These are phyloP conservation scores for Yamadazyma akitaensis DNA, from an alignment of 805 yeast genomes.

Conservation along the genomic window DNA sequence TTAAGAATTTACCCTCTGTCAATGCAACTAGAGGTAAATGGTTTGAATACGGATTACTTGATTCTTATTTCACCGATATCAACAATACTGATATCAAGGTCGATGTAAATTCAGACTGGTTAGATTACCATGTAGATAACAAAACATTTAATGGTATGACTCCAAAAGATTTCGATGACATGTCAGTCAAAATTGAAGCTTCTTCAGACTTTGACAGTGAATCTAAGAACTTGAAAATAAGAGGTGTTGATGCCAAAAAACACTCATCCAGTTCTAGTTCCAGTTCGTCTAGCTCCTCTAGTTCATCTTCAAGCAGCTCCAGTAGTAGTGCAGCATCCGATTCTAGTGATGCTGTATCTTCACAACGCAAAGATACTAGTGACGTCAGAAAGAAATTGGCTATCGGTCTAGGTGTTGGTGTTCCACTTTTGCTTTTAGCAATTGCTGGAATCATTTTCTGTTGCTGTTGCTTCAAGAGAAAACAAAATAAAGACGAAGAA, in stretches of 20 bases:
- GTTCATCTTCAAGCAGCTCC: slow-evolving; percentile 25
- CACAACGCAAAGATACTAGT: background rate
- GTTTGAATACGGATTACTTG: slow-evolving; percentile 54
- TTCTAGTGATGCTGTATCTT: slow-evolving; percentile 2
- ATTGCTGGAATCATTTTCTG: slow-evolving; percentile 48
- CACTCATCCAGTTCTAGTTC: slow-evolving; percentile 23
- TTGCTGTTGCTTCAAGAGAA: slow-evolving; percentile 48
- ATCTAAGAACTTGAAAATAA: slow-evolving; percentile 45
- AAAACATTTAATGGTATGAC: slow-evolving; percentile 68
- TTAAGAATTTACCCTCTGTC: slow-evolving; percentile 48
- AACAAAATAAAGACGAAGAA: slow-evolving; percentile 18
- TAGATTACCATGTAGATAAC: slow-evolving; percentile 56
- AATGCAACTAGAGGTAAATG: slow-evolving; percentile 67
- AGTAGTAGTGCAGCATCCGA: slow-evolving; percentile 17
- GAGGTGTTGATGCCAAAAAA: slow-evolving; percentile 40
- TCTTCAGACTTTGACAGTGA: slow-evolving; percentile 27
- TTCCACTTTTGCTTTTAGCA: slow-evolving; percentile 58
- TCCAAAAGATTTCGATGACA: slow-evolving; percentile 26
- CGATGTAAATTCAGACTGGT: slow-evolving; percentile 54
- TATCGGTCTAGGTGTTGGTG: slow-evolving; percentile 84
- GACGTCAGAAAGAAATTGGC: slow-evolving; percentile 55
- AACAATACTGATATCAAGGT: slow-evolving; percentile 48
- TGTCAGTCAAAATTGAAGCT: slow-evolving; percentile 29
- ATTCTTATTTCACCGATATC: slow-evolving; percentile 55
- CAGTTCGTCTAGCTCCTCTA: slow-evolving; percentile 20